These are phyloP conservation scores for Hymenoscyphus fructigenus DNA, from an alignment of 2,329 filamentous ascomycete species.

Conservation along the genomic window DNA sequence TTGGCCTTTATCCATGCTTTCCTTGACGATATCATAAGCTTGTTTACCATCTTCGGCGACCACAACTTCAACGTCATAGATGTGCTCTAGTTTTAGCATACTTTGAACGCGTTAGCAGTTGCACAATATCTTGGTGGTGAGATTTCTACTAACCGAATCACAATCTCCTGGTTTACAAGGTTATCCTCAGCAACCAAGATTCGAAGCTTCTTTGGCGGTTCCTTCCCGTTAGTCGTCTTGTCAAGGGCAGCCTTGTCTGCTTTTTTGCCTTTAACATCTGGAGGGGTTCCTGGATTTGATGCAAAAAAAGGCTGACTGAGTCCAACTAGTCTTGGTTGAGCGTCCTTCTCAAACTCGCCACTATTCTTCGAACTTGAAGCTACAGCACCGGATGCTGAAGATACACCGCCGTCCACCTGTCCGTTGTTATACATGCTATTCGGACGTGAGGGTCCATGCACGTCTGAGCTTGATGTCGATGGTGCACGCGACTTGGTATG, in stretches of 20 bases:
- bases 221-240: conserved; percentile 57
- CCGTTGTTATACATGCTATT: conserved; percentile 27
- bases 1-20: conserved; percentile 70
- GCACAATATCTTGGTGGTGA: conserved; percentile 34
- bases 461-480: conserved; percentile 27
- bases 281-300: conserved; percentile 21
- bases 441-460: conserved; percentile 34
- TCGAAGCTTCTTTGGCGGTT: conserved; percentile 62
- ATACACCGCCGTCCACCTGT: conserved; percentile 13
- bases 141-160: conserved; percentile 46
- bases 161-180: conserved; percentile 61
- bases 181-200: conserved; percentile 86
- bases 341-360: conserved; percentile 54
- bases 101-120: conserved; percentile 57
- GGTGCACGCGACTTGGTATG: conserved; percentile 66
- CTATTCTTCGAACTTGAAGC: conserved; percentile 21
- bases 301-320: conserved; percentile 79
- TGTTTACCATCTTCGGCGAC: conserved; percentile 86
- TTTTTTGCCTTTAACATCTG: conserved; percentile 39
- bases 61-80: conserved; percentile 74
- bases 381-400: conserved; percentile 7
- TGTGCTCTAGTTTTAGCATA: conserved; percentile 72
- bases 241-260: conserved; percentile 67
- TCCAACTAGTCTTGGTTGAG: conserved; percentile 77
- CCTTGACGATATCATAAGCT: conserved; percentile 82